These are phyloP conservation scores for Wickerhamiella australiensis DNA, from an alignment of 805 yeast genomes.

Conservation along the genomic window DNA sequence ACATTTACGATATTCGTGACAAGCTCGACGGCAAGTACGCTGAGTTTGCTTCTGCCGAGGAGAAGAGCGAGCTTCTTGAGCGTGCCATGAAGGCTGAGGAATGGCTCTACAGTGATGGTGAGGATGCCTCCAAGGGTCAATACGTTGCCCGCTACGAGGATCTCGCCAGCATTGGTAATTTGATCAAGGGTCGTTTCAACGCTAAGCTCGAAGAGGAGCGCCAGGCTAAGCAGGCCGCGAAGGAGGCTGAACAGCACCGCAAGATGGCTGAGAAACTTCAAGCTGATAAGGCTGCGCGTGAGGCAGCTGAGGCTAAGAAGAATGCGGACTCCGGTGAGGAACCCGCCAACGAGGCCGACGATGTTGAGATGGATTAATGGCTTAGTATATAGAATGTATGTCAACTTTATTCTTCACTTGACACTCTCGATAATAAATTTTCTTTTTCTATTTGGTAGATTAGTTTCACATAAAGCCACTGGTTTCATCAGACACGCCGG, in stretches of 20 bases:
- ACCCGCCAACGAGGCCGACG: slow-evolving; percentile 22
- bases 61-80: slow-evolving; percentile 64
- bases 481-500: neutral
- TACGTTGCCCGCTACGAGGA: slow-evolving; percentile 98
- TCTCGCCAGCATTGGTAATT: slow-evolving; percentile 85
- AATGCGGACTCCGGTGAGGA: slow-evolving; percentile 30
- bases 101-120: slow-evolving; percentile 97
- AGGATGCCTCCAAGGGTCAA: slow-evolving; percentile 89
- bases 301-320: slow-evolving; percentile 29
- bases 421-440: neutral
- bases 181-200: slow-evolving; percentile 88
- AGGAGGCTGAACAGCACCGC: slow-evolving; percentile 75
- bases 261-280: slow-evolving; percentile 74
- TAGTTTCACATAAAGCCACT: neutral
- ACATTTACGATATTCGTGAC: slow-evolving; percentile 93
- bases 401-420: neutral
- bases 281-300: slow-evolving; percentile 56
- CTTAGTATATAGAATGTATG: neutral
- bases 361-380: slow-evolving; percentile 20
- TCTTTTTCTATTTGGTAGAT: neutral
- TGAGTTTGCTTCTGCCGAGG: slow-evolving; percentile 79
- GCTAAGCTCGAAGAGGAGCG: slow-evolving; percentile 92
- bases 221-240: slow-evolving; percentile 74
- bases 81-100: slow-evolving; percentile 82
- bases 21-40: slow-evolving; percentile 87